Percentiles rank a stretch among this genome's conserved stretches.
These are phyloP conservation scores for Ulota crispa DNA, from an alignment of 225 moss, liverwort and hornwort species.

Conservation along the genomic window DNA sequence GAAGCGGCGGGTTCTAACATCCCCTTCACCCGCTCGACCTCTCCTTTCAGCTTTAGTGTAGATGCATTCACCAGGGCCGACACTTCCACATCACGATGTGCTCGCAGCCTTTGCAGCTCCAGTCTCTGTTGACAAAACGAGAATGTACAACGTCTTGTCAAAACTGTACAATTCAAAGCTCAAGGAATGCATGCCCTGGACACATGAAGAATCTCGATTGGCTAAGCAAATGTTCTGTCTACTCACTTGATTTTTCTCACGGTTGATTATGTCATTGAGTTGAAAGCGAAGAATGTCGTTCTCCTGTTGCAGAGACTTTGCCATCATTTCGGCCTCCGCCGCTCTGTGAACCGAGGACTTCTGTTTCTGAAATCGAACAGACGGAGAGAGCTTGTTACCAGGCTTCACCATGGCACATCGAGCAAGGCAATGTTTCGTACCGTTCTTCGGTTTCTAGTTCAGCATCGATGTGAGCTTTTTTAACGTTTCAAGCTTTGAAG, in stretches of 20 bases:
- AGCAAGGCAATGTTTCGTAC: not conserved
- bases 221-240: not conserved
- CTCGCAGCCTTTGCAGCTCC: slow-evolving; percentile 81
- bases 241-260: slow-evolving; percentile 88
- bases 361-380: slow-evolving; percentile 31
- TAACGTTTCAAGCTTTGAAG: not conserved
- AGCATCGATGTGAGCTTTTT: not conserved
- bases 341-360: slow-evolving; percentile 40
- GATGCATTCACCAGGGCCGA: slow-evolving; percentile 75
- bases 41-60: slow-evolving; percentile 81
- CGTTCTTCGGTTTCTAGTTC: not conserved
- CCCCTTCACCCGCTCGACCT: slow-evolving; percentile 71
- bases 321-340: slow-evolving; percentile 66
- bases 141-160: not conserved
- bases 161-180: not conserved
- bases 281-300: slow-evolving; percentile 95
- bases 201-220: not conserved
- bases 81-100: slow-evolving; percentile 92
- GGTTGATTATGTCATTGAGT: slow-evolving; percentile 82
- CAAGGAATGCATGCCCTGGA: not conserved
- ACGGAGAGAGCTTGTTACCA: not conserved
- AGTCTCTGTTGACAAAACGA: slow-evolving; percentile 57
- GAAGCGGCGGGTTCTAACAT: slow-evolving; percentile 71
- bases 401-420: not conserved
- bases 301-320: slow-evolving; percentile 76